Evolutionary conservation across 257 asterid species (phyloP).

Genomic region (Capsicum chinense): DNA sequence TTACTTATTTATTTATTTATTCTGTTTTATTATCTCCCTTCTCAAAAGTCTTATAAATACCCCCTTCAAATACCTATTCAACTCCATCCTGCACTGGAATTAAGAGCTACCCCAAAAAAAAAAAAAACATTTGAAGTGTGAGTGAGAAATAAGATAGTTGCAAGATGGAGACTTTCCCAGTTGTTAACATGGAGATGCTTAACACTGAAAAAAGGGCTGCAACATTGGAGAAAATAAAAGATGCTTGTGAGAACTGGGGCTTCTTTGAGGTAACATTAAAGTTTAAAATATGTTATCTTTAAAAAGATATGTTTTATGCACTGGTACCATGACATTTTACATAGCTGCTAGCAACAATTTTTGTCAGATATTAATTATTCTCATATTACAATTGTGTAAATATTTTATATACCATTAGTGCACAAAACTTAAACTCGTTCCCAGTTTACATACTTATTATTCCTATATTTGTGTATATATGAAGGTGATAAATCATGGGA

Average conservation of each 20-base stretch:
- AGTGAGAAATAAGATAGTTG: neutral
- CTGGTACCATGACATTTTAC: neutral
- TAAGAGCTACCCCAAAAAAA: neutral
- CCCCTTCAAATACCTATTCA: slow-evolving; percentile 30
- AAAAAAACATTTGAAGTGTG: neutral
- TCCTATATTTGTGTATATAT: neutral
- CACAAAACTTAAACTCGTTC: neutral
- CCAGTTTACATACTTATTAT: neutral
- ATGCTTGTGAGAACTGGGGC: slow-evolving; percentile 80
- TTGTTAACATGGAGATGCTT: slow-evolving; percentile 62
- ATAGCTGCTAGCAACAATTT: neutral
- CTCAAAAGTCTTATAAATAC: slow-evolving; percentile 50
- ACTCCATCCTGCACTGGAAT: slow-evolving; percentile 6
- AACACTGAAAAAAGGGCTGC: slow-evolving; percentile 61
- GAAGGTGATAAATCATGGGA: slow-evolving; percentile 64
- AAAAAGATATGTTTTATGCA: neutral
- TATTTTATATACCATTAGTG: neutral
- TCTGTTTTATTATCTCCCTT: neutral
- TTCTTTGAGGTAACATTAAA: slow-evolving; percentile 62
- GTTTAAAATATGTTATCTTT: neutral
- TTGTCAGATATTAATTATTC: neutral
- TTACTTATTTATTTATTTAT: neutral
- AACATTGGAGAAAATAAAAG: slow-evolving; percentile 58
- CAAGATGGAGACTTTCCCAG: slow-evolving; percentile 62
- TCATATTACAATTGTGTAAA: neutral